Base-by-base conservation (phyloP, 2,329 filamentous ascomycete genomes). In the Chaetoscypha palmicola region DNA sequence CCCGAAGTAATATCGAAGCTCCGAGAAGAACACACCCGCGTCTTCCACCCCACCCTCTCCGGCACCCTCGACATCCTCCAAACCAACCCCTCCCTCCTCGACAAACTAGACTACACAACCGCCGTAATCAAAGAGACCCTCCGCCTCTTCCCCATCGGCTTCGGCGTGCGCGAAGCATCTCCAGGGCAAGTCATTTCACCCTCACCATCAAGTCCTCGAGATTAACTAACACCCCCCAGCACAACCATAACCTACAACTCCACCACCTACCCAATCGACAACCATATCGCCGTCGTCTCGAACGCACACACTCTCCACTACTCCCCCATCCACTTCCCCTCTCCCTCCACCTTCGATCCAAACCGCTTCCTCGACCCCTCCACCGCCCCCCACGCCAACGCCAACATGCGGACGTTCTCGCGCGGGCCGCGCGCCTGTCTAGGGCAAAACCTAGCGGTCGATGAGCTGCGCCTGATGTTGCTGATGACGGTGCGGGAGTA, bases 271-370 rank as follows among this genome's bases (percentile, higher is more conserved):
- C 38, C 22, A 40, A 16, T 21, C 22, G 22, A 57, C 26, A 46
- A 46, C 11, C 37, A 38, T 12, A 5, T 40, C n/a, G 47, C 42
- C 41, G 40, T 47, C 2, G 46, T 48, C 20, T 49, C 49, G 16
- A 37, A 17, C 32, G 4, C 32, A 9, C 32, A 34, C n/a, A 5
- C 5, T 4, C 32, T 34, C 3, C 32, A 34, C 16, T 34, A 7
- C 32, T 12, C 14, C 16, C 32, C 32, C 32, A 3, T 16, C 12
- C 12, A 19, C 24, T 39, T 26, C 37, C 22, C 37, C 10, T 26
- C 20, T 8, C 9, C 37, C 14, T 30, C 23, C 3, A 28, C 37
- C 23, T 30, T 30, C 37, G n/a, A 23, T n/a, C 35, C 35, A 24
- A 12, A 24, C 4, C 8, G 22, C 10, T 26, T 28, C 12, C 4